Conservation (phyloP, 192 early-diverging fungal species). For the Rhizoclosmatium globosum region DNA sequence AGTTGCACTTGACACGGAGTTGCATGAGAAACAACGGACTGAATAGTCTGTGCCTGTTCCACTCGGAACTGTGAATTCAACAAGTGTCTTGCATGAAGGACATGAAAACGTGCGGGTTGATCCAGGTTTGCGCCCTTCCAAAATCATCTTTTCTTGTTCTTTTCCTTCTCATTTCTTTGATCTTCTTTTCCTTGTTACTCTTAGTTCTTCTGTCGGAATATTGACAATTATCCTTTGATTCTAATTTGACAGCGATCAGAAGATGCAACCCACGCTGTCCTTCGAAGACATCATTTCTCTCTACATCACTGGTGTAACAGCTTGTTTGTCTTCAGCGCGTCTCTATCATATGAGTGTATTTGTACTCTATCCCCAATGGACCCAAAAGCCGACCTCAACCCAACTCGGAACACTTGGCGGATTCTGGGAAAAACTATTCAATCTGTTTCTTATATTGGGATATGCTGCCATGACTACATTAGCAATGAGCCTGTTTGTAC, state of each 20-base stretch:
- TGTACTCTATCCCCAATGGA: not conserved
- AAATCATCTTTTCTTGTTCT: not conserved
- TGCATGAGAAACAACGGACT: not conserved
- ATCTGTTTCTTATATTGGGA: not conserved
- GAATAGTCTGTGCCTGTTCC: not conserved
- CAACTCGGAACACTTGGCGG: not conserved
- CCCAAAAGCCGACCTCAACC: not conserved
- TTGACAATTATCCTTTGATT: too few species aligned
- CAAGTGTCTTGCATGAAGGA: not conserved
- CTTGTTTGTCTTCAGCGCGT: not conserved
- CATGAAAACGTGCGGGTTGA: not conserved
- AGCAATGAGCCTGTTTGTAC: not conserved
- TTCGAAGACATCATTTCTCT: not conserved
- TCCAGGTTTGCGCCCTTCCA: not conserved
- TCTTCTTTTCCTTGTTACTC: too few species aligned
- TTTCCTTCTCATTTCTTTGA: too few species aligned
- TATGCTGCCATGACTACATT: not conserved
- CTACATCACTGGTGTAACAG: constrained; percentile 1
- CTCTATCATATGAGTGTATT: not conserved
- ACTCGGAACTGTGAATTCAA: not conserved
- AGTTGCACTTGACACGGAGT: not conserved
- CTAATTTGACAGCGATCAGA: too few species aligned
- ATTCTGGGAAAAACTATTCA: not conserved
- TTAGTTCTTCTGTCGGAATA: too few species aligned
- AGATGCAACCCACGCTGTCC: not conserved